These are phyloP conservation scores for Salicornia ramosissima DNA, from an alignment of 148 eudicot genomes.

Conservation along the genomic window DNA sequence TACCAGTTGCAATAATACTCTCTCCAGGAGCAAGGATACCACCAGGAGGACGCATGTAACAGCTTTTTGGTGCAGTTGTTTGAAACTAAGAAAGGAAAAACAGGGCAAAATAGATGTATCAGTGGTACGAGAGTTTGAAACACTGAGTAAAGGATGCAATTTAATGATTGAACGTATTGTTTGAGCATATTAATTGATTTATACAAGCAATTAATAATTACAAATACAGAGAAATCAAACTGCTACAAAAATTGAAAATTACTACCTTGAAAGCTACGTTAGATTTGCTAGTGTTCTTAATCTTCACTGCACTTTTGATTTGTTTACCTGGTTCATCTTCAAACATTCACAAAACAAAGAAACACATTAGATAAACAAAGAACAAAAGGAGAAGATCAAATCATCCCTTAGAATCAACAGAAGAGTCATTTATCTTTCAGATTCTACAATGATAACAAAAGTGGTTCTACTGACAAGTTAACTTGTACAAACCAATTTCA, in stretches of 20 bases:
- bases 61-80: conserved; percentile 88
- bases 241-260: background rate
- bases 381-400: background rate
- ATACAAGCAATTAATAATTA: background rate
- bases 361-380: conserved; percentile 11
- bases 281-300: conserved; percentile 74
- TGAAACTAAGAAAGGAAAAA: conserved; percentile 47
- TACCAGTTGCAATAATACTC: conserved; percentile 65
- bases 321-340: conserved; percentile 89
- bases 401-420: background rate
- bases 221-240: background rate
- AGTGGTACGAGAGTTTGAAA: background rate
- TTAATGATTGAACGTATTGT: no score
- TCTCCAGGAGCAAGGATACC: conserved; percentile 81
- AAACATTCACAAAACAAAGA: conserved; percentile 19
- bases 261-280: conserved; percentile 91
- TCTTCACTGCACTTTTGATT: conserved; percentile 78
- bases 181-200: no score
- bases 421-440: background rate
- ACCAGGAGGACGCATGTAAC: conserved; percentile 89
- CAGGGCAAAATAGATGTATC: background rate
- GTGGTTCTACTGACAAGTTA: background rate
- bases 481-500: background rate
- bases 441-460: background rate
- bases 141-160: background rate